These are phyloP conservation scores for Claviceps sp. DNA, from an alignment of 2,329 filamentous ascomycete genomes.

Conservation along the genomic window DNA sequence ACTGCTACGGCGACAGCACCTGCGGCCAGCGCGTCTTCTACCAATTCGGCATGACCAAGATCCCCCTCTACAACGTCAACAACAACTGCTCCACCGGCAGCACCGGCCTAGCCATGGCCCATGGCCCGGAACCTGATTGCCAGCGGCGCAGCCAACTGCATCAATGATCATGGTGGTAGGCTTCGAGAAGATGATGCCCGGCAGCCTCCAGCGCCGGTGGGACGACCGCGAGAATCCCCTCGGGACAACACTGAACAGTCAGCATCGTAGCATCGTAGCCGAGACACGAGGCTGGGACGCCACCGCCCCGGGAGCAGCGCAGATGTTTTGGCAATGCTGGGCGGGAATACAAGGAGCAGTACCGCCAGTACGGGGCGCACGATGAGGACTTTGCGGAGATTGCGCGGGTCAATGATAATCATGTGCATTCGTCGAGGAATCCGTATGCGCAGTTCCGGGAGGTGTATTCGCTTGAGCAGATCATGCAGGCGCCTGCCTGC, in stretches of 20 bases:
- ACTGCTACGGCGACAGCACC: constrained; percentile 92
- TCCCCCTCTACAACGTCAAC: constrained; percentile 96
- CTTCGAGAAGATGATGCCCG: constrained; percentile 96
- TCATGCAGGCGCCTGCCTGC: constrained; percentile 57
- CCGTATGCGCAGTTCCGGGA: constrained; percentile 97
- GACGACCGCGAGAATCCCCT: constrained; percentile 74
- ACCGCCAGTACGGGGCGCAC: constrained; percentile 76
- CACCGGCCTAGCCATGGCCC: constrained; percentile 75
- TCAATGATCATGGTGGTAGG: constrained; percentile 86
- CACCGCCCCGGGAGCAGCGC: constrained; percentile 73
- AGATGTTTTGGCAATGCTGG: constrained; percentile 97
- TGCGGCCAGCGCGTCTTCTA: constrained; percentile 96
- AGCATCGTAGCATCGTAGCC: constrained; percentile 81
- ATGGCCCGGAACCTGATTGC: constrained; percentile 71
- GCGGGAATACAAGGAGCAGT: constrained; percentile 88
- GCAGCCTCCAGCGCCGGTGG: constrained; percentile 72
- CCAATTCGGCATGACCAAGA: constrained; percentile 94
- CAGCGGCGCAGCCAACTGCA: constrained; percentile 71
- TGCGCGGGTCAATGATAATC: constrained; percentile 88
- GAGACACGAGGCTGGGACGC: constrained; percentile 70
- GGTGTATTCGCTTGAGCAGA: constrained; percentile 76
- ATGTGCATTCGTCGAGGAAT: constrained; percentile 81
- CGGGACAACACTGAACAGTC: constrained; percentile 51
- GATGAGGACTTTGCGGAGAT: constrained; percentile 88
- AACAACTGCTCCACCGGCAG: constrained; percentile 98